A percentile compares a stretch with the other conserved stretches of the same genome.
phyloP scores from a whole-genome alignment of 345 rosid genomes.

The Populus pruinosa region DNA sequence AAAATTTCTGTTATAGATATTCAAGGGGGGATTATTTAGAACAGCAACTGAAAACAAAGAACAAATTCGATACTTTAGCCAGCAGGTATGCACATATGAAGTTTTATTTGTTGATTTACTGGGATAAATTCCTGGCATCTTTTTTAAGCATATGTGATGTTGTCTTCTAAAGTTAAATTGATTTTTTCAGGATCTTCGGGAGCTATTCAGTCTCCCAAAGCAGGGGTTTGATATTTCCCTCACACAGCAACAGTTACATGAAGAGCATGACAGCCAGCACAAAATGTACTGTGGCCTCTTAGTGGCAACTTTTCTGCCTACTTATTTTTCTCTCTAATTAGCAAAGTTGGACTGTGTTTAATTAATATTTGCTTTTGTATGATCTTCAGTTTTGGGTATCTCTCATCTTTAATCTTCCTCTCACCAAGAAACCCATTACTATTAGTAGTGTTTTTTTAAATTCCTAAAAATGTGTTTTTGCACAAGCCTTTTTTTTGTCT shows the following conservation, averaged over 20 bases:
- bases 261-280: constrained; percentile 76
- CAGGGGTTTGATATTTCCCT: constrained; percentile 83
- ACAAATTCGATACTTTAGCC: constrained; percentile 91
- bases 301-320: neutral
- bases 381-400: neutral
- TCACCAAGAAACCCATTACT: neutral
- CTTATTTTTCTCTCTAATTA: neutral
- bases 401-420: neutral
- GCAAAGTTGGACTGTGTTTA: neutral
- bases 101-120: constrained; percentile 7
- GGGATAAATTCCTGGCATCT: neutral
- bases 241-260: constrained; percentile 84
- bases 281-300: constrained; percentile 48
- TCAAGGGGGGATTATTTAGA: constrained; percentile 91
- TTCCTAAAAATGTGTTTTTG: neutral
- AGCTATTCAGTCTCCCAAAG: constrained; percentile 81
- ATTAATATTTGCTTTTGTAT: neutral
- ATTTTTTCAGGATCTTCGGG: constrained; percentile 72
- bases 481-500: neutral
- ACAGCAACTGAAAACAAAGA: constrained; percentile 96
- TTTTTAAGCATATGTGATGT: neutral
- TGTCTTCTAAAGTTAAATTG: constrained; percentile 3
- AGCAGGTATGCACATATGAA: constrained; percentile 50
- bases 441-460: neutral
- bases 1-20: constrained; percentile 46